Evolutionary conservation across 2,329 filamentous ascomycete species (phyloP), one percentile per base, ranked within the genome.

Genomic region (Trichophyton schoenleinii): DNA sequence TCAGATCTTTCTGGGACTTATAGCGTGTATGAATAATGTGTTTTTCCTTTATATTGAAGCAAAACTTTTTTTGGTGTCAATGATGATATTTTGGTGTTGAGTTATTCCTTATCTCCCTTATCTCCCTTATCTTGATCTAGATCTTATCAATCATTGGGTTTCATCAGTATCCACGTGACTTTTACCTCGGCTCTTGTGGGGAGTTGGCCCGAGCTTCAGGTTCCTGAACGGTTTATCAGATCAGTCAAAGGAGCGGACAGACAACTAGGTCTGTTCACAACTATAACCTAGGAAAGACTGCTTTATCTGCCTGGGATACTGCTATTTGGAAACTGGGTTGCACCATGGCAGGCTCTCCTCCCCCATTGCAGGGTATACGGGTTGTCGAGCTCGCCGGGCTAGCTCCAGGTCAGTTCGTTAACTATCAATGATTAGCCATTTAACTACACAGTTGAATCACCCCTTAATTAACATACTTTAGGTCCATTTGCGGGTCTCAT

Each of bases 401-500:
- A 58, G 68, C 68, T 55, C 68, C 68, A 64, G 68, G 68, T 70
- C 18, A 53, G 22, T 59, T 62, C 53, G 60, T n/a, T 5, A 18
- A 18, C 18, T 18, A 42, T 11, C 42, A 31, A 44, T 18, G 3
- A 3, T 20, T 49, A 46, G 8, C 3, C 28, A 7, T 31, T 34
- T 36, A 15, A n/a, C n/a, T 7, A 31, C 18, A 15, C 9, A n/a
- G 8, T 20, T 3, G 3, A 53, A 25, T 13, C 7, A 3, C 7
- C 13, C 49, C 28, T 6, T 31, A 8, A 31, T 31, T 55, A 38
- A 55, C 52, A n/a, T 36, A 38, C 34, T 38, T 11, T 65, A 91
- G 91, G 87, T 28, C 91, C 91, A 49, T 96, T 94, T 72, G 87
- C 90, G 58, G 91, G 91, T 68, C 83, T 96, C 70, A 83, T 96